Conservation (phyloP, 495 filamentous ascomycete species). For the Darksidea phi region DNA sequence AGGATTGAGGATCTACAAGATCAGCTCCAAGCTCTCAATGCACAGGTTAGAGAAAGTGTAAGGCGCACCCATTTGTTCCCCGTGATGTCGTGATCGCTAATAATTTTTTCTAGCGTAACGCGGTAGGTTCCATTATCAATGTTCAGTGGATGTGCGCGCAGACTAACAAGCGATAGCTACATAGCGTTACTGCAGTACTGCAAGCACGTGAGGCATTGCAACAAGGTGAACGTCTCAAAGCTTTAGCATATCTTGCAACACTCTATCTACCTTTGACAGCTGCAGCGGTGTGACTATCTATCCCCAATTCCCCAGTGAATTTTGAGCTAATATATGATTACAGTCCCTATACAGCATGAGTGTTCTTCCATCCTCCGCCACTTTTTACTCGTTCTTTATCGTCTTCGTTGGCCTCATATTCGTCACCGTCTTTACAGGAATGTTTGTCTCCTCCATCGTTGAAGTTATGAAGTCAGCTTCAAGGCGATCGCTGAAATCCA, state of each 20-base stretch:
- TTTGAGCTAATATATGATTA: neutral
- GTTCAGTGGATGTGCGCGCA: no score
- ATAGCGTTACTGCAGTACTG: slow-evolving; percentile 1
- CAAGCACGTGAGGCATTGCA: slow-evolving; percentile 5
- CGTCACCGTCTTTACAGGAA: neutral
- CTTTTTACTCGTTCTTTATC: slow-evolving; percentile 4
- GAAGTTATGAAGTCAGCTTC: no score
- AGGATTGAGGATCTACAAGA: neutral
- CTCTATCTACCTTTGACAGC: slow-evolving; percentile 10
- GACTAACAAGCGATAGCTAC: neutral
- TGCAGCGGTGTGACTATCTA: neutral
- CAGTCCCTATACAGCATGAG: slow-evolving; percentile 4
- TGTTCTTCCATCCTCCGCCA: neutral
- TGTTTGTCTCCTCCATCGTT: no score
- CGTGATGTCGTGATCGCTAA: neutral
- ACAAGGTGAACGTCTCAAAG: slow-evolving; percentile 5
- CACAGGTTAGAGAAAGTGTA: neutral
- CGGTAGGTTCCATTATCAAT: no score
- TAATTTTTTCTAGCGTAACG: no score
- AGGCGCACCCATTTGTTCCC: neutral
- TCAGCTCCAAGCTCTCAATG: neutral
- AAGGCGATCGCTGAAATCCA: no score
- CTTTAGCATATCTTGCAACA: slow-evolving; percentile 5
- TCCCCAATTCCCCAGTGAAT: neutral
- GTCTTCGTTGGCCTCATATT: neutral